A percentile compares a stretch with the other conserved stretches of the same genome.
Conservation (phyloP, 495 filamentous ascomycete species). For the Neurospora sublineolata region DNA sequence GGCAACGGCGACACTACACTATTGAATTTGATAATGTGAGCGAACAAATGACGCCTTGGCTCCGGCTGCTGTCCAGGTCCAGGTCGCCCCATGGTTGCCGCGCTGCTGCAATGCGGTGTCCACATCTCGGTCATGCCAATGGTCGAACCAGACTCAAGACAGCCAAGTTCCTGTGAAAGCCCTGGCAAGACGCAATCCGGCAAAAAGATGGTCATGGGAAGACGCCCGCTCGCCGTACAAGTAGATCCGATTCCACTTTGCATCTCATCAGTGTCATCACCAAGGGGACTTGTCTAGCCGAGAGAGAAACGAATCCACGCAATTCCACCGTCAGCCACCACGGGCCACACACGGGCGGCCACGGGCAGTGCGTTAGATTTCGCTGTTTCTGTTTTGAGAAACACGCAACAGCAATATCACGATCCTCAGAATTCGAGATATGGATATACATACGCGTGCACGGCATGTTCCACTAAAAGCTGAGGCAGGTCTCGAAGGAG, state of each 20-base stretch:
- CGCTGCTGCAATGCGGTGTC: neutral
- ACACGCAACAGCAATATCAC: neutral
- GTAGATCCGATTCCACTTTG: neutral
- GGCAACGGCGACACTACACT: neutral
- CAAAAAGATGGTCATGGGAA: neutral
- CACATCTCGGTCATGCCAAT: neutral
- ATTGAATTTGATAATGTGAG: neutral
- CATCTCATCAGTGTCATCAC: neutral
- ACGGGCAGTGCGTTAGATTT: neutral
- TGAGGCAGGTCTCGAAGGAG: neutral
- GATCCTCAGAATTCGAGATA: neutral
- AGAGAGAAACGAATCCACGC: constrained; percentile 20
- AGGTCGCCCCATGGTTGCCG: neutral
- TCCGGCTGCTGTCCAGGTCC: neutral
- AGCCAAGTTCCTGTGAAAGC: neutral
- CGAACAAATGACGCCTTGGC: neutral
- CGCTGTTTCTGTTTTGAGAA: neutral
- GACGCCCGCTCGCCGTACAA: neutral
- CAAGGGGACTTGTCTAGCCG: constrained; percentile 10
- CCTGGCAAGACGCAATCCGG: neutral
- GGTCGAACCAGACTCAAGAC: neutral
- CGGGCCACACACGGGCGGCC: neutral
- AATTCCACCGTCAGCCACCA: constrained; percentile 20
- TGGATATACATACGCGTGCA: neutral
- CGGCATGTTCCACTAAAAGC: neutral